Conservation (phyloP, 345 rosid species). For the Eucalyptus pauciflora region DNA sequence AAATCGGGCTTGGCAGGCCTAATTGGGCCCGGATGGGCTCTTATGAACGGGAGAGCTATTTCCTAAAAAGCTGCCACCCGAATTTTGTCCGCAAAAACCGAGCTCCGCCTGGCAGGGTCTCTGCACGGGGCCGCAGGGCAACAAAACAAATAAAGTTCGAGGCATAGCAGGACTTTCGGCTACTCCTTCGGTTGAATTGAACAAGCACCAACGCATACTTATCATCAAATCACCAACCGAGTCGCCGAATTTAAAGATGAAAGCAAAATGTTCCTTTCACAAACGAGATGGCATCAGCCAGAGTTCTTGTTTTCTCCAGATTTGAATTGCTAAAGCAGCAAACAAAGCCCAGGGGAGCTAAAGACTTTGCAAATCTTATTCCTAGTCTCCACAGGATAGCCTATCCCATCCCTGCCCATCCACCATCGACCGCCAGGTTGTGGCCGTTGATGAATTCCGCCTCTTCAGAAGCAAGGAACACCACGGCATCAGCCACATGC, state of each 20-base stretch:
- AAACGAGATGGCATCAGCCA: neutral
- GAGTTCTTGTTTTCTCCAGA: neutral
- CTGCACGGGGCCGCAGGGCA: neutral
- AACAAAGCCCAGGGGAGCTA: neutral
- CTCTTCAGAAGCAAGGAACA: neutral
- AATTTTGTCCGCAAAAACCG: neutral
- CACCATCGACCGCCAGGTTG: neutral
- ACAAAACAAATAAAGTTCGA: neutral
- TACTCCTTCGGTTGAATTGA: neutral
- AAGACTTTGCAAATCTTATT: neutral
- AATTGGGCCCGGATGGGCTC: neutral
- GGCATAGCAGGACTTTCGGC: neutral
- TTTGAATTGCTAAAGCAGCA: neutral
- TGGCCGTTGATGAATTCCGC: neutral
- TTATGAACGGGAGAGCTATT: neutral
- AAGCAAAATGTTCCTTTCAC: neutral
- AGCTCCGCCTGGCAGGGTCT: neutral
- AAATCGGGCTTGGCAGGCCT: neutral
- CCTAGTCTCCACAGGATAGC: neutral
- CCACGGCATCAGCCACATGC: neutral
- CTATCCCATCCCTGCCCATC: neutral
- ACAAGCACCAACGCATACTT: neutral
- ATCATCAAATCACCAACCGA: neutral
- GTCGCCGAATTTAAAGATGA: neutral
- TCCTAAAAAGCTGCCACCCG: too few relatives aligned